Evolutionary conservation across 768 basidiomycete species (phyloP).

Genomic region (Clitopilus passeckerianus): DNA sequence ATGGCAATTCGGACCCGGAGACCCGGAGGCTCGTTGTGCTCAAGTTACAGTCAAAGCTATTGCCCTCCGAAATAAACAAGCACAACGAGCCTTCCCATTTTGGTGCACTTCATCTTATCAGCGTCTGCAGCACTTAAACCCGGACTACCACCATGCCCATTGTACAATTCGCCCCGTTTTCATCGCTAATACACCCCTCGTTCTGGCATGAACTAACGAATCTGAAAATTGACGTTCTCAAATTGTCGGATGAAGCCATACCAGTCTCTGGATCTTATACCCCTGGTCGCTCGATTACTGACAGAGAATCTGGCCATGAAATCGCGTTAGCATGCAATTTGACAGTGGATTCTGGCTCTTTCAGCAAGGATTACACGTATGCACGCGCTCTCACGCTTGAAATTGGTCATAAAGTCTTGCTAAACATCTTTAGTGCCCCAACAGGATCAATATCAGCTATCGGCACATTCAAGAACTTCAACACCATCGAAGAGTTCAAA

Average conservation of each 20-base stretch:
- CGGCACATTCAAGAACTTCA: slow-evolving; percentile 89
- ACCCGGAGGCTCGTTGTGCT: no score
- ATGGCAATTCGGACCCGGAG: no score
- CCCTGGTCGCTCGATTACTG: slow-evolving; percentile 64
- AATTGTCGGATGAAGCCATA: slow-evolving; percentile 69
- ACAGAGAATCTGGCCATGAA: slow-evolving; percentile 71
- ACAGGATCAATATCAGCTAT: slow-evolving; percentile 44
- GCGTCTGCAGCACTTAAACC: neutral
- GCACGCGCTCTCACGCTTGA: slow-evolving; percentile 4
- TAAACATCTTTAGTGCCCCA: slow-evolving; percentile 28
- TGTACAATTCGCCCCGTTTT: slow-evolving; percentile 87
- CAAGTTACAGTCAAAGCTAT: no score
- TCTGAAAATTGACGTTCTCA: slow-evolving; percentile 88
- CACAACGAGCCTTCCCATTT: neutral
- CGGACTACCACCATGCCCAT: slow-evolving; percentile 38
- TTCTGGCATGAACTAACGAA: slow-evolving; percentile 91
- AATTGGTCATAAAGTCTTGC: neutral
- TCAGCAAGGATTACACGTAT: slow-evolving; percentile 45
- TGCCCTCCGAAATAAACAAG: neutral
- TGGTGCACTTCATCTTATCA: neutral
- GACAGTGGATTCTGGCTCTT: slow-evolving; percentile 60
- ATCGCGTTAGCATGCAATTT: slow-evolving; percentile 70
- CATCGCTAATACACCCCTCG: slow-evolving; percentile 81
- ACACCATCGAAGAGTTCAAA: slow-evolving; percentile 96
- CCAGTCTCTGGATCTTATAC: slow-evolving; percentile 65